phyloP scores from a whole-genome alignment of 1,284 basidiomycete genomes.

The Cutaneotrichosporon sp. region DNA sequence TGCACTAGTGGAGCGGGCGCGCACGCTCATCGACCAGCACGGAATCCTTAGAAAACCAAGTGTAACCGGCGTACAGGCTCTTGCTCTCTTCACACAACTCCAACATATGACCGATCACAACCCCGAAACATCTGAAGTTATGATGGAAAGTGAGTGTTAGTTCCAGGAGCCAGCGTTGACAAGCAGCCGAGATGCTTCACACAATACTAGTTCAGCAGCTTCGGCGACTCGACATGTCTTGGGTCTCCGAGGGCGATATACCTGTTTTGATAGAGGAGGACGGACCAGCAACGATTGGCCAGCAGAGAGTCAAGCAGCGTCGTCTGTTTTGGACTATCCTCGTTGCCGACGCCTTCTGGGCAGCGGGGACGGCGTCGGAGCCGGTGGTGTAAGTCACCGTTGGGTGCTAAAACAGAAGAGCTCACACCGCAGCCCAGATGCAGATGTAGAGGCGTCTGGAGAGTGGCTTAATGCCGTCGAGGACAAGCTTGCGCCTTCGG shows the following conservation, averaged over 20 bases:
- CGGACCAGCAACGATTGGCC: background rate
- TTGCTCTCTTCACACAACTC: conserved; percentile 29
- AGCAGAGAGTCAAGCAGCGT: background rate
- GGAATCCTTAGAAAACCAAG: conserved; percentile 27
- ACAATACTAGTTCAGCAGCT: conserved; percentile 32
- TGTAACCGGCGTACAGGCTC: conserved; percentile 33
- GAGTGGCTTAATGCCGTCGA: conserved; percentile 24
- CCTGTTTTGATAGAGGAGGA: background rate
- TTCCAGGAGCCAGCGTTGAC: background rate
- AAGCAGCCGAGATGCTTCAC: conserved; percentile 22
- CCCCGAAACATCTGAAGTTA: conserved; percentile 10
- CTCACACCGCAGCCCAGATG: conserved; percentile 22
- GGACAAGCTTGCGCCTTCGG: conserved; percentile 13
- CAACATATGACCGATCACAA: conserved; percentile 26
- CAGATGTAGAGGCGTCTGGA: conserved; percentile 22
- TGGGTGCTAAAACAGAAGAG: no score
- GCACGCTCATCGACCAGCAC: conserved; percentile 29
- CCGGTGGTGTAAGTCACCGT: conserved; percentile 35
- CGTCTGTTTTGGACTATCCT: conserved; percentile 34
- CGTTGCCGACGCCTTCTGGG: conserved; percentile 31
- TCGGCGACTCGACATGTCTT: conserved; percentile 26
- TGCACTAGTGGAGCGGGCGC: conserved; percentile 29
- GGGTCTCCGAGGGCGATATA: conserved; percentile 16
- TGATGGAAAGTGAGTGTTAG: conserved; percentile 28
- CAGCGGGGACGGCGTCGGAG: conserved; percentile 22